phyloP scores from a whole-genome alignment of 129 eudicot species.

The Tagetes erecta region DNA sequence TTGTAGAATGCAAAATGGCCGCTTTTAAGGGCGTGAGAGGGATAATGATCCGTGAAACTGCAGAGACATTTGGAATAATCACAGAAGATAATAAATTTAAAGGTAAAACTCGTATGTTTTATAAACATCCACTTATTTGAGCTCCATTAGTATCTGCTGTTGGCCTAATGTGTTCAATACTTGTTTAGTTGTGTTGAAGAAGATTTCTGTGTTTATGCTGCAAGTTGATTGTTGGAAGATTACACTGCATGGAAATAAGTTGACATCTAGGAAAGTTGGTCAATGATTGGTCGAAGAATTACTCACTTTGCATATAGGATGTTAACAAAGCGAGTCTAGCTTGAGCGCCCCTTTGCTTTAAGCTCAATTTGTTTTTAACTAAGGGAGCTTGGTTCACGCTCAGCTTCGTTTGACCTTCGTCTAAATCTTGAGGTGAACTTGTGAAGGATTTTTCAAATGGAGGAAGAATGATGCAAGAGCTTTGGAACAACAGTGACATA shows the following conservation, averaged over 20 bases:
- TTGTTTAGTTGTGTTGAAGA: constrained; percentile 79
- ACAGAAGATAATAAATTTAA: constrained; percentile 65
- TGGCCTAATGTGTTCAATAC: constrained; percentile 2
- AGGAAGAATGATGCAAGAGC: no score
- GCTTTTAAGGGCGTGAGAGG: constrained; percentile 63
- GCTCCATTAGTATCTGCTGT: neutral
- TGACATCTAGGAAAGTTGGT: constrained; percentile 55
- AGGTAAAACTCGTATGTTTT: constrained; percentile 40
- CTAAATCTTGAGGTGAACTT: no score
- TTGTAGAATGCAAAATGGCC: constrained; percentile 65
- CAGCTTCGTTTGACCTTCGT: no score
- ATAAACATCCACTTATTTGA: neutral
- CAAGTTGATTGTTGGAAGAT: constrained; percentile 92
- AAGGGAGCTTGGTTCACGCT: no score
- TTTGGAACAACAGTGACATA: no score
- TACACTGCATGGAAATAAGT: constrained; percentile 75
- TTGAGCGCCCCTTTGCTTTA: no score
- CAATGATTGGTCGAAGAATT: constrained; percentile 29
- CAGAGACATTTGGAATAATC: constrained; percentile 80
- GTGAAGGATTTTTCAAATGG: no score
- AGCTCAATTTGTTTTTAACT: no score
- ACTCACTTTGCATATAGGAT: no score
- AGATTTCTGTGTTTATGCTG: constrained; percentile 69
- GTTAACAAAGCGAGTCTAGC: no score
- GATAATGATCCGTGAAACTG: constrained; percentile 87